Evolutionary conservation across 768 basidiomycete species (phyloP).

Genomic region (Austroboletus festivus): DNA sequence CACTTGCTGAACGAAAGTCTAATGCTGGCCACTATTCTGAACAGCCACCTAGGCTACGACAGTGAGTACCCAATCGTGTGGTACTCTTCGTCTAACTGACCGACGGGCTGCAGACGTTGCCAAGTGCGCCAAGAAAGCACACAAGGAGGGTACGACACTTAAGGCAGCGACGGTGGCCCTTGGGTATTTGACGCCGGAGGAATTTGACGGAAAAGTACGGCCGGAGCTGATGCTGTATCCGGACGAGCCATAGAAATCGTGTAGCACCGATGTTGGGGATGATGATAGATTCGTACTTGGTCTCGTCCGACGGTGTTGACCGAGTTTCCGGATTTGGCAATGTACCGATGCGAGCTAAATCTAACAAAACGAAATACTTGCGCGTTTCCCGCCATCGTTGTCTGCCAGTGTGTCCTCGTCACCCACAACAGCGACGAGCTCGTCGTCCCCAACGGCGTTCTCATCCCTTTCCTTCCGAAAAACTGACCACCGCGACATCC

Average conservation of each 20-base stretch:
- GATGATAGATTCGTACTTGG: background rate
- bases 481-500: background rate
- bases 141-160: slow-evolving; percentile 94
- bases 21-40: slow-evolving; percentile 97
- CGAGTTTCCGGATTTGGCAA: slow-evolving; percentile 30
- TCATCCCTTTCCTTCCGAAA: background rate
- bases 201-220: slow-evolving; percentile 92
- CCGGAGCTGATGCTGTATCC: slow-evolving; percentile 90
- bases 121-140: slow-evolving; percentile 99
- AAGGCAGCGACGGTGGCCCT: slow-evolving; percentile 92
- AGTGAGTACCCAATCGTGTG: slow-evolving; percentile 54
- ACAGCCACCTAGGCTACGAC: slow-evolving; percentile 95
- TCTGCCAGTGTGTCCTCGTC: slow-evolving; percentile 16
- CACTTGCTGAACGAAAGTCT: slow-evolving; percentile 89
- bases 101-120: slow-evolving; percentile 71
- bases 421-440: slow-evolving; percentile 19
- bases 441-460: slow-evolving; percentile 6
- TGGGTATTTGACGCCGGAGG: slow-evolving; percentile 81
- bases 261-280: background rate
- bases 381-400: slow-evolving; percentile 32
- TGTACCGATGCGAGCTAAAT: slow-evolving; percentile 35
- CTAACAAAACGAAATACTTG: slow-evolving; percentile 35
- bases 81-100: slow-evolving; percentile 8
- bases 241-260: slow-evolving; percentile 39
- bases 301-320: slow-evolving; percentile 24